Percentiles rank a stretch among this genome's conserved stretches.
Conservation (phyloP, 768 basidiomycete species). For the Tricholoma bakamatsutake region DNA sequence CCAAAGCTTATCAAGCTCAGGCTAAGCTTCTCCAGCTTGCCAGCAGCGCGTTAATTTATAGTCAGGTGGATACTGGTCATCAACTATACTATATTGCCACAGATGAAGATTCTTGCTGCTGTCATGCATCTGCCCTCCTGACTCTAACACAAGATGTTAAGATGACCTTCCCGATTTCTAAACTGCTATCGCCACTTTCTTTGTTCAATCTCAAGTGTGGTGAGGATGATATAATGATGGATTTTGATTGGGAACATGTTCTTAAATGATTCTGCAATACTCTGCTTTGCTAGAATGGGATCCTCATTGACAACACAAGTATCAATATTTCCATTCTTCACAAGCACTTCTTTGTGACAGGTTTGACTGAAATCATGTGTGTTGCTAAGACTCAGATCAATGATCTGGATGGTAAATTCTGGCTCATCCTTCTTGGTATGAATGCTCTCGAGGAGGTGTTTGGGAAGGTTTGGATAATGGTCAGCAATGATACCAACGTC, state of each 20-base stretch:
- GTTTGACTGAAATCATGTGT: not conserved
- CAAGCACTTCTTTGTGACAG: conserved; percentile 13
- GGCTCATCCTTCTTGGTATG: not conserved
- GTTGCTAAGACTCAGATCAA: not conserved
- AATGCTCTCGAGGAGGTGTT: not conserved
- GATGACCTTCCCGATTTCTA: not conserved
- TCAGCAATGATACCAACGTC: not conserved
- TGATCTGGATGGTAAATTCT: not conserved
- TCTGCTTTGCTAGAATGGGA: conserved; percentile 18
- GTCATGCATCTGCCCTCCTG: not conserved
- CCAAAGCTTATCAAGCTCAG: not conserved
- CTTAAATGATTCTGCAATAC: conserved; percentile 23
- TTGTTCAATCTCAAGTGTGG: conserved; percentile 11
- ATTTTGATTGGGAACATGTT: conserved; percentile 26
- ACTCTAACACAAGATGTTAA: not conserved
- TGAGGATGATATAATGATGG: conserved; percentile 20
- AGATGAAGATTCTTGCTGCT: not conserved
- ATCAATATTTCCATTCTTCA: conserved; percentile 15
- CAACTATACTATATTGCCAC: not conserved
- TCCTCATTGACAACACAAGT: conserved; percentile 13
- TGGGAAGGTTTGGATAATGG: not conserved
- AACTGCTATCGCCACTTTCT: not conserved
- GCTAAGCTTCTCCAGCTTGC: not conserved
- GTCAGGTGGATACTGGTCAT: not conserved
- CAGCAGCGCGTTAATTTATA: not conserved